Conservation (phyloP, 345 rosid genomes). For the Turnera subulata region DNA sequence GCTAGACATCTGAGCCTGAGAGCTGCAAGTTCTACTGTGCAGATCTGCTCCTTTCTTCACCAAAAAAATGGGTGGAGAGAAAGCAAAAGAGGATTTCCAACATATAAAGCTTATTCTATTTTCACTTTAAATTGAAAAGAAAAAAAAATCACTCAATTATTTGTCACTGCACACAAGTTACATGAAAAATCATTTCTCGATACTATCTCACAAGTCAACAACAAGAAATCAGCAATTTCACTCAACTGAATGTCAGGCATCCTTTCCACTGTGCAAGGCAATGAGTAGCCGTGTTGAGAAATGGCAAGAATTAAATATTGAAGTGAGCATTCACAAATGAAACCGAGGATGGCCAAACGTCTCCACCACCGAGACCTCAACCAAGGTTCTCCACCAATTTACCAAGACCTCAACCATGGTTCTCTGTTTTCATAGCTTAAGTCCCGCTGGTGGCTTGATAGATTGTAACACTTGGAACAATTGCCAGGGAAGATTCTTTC, state of each 20-base stretch:
- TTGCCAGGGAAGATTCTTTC: conserved; percentile 59
- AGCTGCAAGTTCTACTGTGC: too few relatives aligned
- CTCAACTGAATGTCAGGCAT: conserved; percentile 21
- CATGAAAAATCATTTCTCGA: conserved; percentile 44
- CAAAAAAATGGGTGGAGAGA: too few relatives aligned
- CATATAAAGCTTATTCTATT: conserved; percentile 30
- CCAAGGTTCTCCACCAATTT: conserved; percentile 26
- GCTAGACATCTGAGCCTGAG: too few relatives aligned
- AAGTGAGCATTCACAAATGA: conserved; percentile 20
- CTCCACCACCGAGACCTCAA: too few relatives aligned
- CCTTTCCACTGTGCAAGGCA: conserved; percentile 24
- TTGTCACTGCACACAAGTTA: conserved; percentile 71
- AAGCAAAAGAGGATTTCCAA: conserved; percentile 10
- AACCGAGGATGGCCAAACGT: conserved; percentile 25
- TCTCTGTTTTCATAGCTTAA: conserved; percentile 41
- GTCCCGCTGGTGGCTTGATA: conserved; percentile 36
- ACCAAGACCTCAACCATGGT: conserved; percentile 65
- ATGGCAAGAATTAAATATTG: conserved; percentile 41
- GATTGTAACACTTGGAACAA: conserved; percentile 57
- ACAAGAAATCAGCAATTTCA: conserved; percentile 18
- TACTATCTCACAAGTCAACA: conserved; percentile 28
- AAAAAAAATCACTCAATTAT: conserved; percentile 49
- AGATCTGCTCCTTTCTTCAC: too few relatives aligned
- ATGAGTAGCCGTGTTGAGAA: conserved; percentile 33
- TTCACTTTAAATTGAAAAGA: conserved; percentile 15